These are phyloP conservation scores for Leptomonas pyrrhocoris DNA, from an alignment of 208 protist genomes.

Conservation along the genomic window DNA sequence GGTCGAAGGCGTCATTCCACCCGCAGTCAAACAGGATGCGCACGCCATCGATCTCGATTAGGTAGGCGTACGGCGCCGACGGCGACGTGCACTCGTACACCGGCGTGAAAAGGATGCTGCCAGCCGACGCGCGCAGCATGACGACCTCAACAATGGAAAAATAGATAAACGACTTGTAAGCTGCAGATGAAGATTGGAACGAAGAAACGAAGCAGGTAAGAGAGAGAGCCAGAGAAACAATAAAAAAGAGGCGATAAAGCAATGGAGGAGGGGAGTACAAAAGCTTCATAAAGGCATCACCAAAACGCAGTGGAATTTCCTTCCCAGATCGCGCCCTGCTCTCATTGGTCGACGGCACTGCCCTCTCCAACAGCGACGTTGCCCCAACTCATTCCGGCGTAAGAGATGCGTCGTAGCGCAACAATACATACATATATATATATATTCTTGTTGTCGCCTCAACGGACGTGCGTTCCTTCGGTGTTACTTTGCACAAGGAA, in stretches of 20 bases:
- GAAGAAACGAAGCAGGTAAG: neutral
- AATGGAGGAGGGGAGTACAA: no score
- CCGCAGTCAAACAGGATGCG: conserved; percentile 88
- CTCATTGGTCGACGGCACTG: no score
- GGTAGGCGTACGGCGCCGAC: conserved; percentile 59
- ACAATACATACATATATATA: no score
- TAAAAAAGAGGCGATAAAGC: neutral
- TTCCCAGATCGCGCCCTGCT: no score
- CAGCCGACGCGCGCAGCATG: conserved; percentile 57
- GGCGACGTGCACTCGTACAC: conserved; percentile 47
- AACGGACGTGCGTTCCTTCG: no score
- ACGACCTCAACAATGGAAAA: neutral
- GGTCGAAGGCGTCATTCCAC: conserved; percentile 74
- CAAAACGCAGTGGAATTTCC: no score
- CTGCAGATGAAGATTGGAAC: neutral
- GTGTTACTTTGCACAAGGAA: no score
- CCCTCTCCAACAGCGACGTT: no score
- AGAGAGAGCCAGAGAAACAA: neutral
- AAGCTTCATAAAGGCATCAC: no score
- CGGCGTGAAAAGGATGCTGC: conserved; percentile 39
- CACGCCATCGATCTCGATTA: conserved; percentile 86
- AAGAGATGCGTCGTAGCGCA: no score
- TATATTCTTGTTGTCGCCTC: no score
- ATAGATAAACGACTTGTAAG: neutral
- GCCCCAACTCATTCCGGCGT: no score